These are phyloP conservation scores for Selaginella moellendorffii DNA, from an alignment of 75 land plant species.

Conservation along the genomic window DNA sequence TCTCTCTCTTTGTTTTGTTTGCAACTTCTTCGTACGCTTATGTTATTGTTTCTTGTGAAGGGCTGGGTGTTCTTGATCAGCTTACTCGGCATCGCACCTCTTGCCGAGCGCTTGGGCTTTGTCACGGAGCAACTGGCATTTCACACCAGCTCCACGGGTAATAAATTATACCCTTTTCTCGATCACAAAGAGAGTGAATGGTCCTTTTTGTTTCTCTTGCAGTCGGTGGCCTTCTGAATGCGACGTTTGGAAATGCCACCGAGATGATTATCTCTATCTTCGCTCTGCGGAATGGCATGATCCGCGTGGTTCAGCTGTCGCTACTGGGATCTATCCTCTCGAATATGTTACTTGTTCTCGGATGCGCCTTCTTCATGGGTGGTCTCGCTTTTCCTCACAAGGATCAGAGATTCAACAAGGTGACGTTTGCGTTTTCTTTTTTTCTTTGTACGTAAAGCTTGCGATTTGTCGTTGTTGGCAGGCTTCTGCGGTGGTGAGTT, in stretches of 20 bases:
- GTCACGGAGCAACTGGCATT: slow-evolving; percentile 90
- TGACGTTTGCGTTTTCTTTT: no score
- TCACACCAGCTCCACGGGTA: slow-evolving; percentile 87
- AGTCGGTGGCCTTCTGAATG: slow-evolving; percentile 83
- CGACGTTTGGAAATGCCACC: slow-evolving; percentile 88
- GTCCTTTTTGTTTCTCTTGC: no score
- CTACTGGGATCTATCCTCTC: slow-evolving; percentile 71
- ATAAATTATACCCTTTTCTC: no score
- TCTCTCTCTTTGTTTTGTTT: neutral
- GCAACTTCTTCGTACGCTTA: no score
- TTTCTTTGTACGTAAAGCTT: no score
- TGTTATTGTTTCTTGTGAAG: no score
- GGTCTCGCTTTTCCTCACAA: slow-evolving; percentile 35
- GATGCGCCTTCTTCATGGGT: slow-evolving; percentile 58
- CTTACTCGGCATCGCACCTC: slow-evolving; percentile 66
- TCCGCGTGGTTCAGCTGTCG: slow-evolving; percentile 69
- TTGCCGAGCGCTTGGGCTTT: slow-evolving; percentile 92
- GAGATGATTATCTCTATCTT: slow-evolving; percentile 68
- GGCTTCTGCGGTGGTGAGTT: slow-evolving; percentile 71
- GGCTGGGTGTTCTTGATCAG: slow-evolving; percentile 72
- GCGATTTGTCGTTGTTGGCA: slow-evolving; percentile 11
- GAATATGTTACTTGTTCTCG: slow-evolving; percentile 71
- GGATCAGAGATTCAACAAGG: slow-evolving; percentile 54
- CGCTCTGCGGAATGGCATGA: slow-evolving; percentile 51
- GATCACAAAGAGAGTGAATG: no score